Evolutionary conservation across 1,284 basidiomycete genomes (phyloP), one percentile per base, ranked within the genome.

Genomic region (Trichosporon sp.): DNA sequence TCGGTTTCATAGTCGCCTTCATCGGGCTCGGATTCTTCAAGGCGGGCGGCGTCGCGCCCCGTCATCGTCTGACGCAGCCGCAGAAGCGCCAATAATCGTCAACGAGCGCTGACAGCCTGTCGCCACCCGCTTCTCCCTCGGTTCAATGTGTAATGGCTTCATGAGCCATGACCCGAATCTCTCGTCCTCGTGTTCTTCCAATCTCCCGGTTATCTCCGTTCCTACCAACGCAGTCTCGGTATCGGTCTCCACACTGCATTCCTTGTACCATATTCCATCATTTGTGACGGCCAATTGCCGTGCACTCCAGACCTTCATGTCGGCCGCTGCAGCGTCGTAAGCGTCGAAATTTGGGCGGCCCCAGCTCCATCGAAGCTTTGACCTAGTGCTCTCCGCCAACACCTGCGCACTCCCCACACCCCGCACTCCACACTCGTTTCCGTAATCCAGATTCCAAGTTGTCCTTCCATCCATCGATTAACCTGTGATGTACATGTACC

Each of bases 11-110:
- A 19, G 63, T 72, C 31, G 61, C 48, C 31, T 21, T 67, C 19
- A 70, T 72, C 32, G 66, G 68, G 14, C 38, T 67, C 48, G 66
- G 63, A 10, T 65, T 72, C 32, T 51, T 72, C 38, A 61, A 51
- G 48, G 26, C 32, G 14, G 71, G 70, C 65, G 70, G 71, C 26
- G 38, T 72, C 19, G 71, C 46, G 11, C 71, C 71, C 1, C 68
- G 61, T 19, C 70, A 71, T 38, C 26, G 51, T 8, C 56, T 68
- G 51, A 31, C 32, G 32, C 67, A 68, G 43, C n/a, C 32, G 14
- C 46, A 43, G 26, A 48, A 63, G 32, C 59, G 32, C 7, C 37
- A 32, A 35, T 63, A 32, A 35, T 26, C 10, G 5, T 4, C 10
- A 10, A 16, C 54, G 35, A 31, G n/a, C 19, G 4, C 6, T 14